Conservation (phyloP, 1,284 basidiomycete species). For the Puccinia hordei region DNA sequence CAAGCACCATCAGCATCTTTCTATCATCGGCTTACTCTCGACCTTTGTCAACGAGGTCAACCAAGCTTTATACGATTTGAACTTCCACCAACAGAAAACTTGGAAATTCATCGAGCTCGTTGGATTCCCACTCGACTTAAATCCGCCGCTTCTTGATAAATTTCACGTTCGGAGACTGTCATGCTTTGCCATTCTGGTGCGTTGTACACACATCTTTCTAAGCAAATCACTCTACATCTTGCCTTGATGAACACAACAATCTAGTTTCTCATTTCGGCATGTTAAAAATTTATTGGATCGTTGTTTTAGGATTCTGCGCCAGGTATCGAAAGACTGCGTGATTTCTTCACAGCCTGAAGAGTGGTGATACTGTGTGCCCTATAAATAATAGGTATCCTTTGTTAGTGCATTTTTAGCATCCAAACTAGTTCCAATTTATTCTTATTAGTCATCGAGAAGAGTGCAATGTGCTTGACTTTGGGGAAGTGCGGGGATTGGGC, state of each 20-base stretch:
- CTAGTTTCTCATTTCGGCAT: neutral
- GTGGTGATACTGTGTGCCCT: no score
- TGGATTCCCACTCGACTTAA: neutral
- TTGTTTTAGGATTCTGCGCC: neutral
- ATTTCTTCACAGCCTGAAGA: neutral
- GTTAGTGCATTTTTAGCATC: no score
- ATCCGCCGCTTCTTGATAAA: neutral
- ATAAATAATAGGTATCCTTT: no score
- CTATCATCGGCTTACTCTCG: neutral
- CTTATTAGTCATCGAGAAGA: no score
- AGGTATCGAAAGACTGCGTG: neutral
- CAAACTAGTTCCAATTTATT: no score
- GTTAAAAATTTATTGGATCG: no score
- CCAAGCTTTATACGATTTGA: neutral
- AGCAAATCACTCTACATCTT: neutral
- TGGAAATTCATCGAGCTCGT: neutral
- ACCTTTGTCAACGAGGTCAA: neutral
- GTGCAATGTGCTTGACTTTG: no score
- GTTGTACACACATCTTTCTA: neutral
- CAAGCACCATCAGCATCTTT: slow-evolving; percentile 3
- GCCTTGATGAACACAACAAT: neutral
- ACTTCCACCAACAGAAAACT: neutral
- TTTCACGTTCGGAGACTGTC: slow-evolving; percentile 2
- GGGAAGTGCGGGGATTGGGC: no score
- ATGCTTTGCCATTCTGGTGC: slow-evolving; percentile 4